phyloP scores from a whole-genome alignment of 495 filamentous ascomycete genomes.

The Friedmanniomyces simplex region DNA sequence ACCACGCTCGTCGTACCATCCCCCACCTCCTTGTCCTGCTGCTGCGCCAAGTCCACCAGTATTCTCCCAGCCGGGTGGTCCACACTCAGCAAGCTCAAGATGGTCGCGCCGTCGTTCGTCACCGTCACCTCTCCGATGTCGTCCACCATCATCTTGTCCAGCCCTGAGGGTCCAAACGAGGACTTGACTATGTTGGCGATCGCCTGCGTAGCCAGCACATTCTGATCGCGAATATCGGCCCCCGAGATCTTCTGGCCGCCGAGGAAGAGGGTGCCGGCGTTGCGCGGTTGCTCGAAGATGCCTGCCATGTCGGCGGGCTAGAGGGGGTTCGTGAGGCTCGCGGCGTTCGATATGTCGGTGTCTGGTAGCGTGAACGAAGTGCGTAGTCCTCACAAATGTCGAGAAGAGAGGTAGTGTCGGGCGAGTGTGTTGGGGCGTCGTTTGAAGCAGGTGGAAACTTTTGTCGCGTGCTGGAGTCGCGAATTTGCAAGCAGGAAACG shows the following conservation, averaged over 20 bases:
- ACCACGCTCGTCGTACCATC: slow-evolving; percentile 98
- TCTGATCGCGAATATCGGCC: slow-evolving; percentile 89
- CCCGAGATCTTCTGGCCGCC: slow-evolving; percentile 92
- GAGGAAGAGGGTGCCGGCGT: slow-evolving; percentile 49
- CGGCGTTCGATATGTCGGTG: too few relatives aligned
- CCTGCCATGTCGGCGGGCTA: slow-evolving; percentile 19
- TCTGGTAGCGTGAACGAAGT: too few relatives aligned
- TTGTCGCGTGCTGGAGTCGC: too few relatives aligned
- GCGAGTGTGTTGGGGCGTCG: too few relatives aligned
- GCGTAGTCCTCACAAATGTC: too few relatives aligned
- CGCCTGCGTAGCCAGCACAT: slow-evolving; percentile 90
- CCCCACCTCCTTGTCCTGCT: slow-evolving; percentile 96
- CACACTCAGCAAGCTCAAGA: slow-evolving; percentile 86
- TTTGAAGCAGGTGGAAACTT: too few relatives aligned
- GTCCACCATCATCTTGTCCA: slow-evolving; percentile 99
- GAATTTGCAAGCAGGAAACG: too few relatives aligned
- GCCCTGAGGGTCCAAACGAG: slow-evolving; percentile 90
- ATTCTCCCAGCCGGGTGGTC: slow-evolving; percentile 99
- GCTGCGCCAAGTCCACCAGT: slow-evolving; percentile 90
- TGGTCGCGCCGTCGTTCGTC: slow-evolving; percentile 97
- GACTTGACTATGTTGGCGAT: slow-evolving; percentile 98
- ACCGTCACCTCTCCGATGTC: slow-evolving; percentile 99
- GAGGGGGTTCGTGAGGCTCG: not conserved
- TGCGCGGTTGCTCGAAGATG: slow-evolving; percentile 28
- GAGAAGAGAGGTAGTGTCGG: too few relatives aligned